A percentile compares a stretch with the other conserved stretches of the same genome.
phyloP scores from a whole-genome alignment of 306 rosid species.

The Cicer judaicum region DNA sequence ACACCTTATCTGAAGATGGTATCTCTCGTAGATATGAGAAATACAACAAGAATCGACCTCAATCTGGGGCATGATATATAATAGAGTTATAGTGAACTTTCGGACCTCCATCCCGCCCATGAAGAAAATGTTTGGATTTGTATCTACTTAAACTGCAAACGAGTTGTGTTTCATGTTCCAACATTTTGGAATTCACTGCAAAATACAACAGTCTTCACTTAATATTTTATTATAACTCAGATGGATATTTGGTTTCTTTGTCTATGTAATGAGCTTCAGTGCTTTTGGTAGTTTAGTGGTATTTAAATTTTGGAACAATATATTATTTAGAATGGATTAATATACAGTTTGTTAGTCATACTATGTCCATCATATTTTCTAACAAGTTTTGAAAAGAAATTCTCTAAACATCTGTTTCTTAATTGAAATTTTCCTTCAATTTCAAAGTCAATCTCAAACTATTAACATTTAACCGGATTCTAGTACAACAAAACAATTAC shows the following conservation, averaged over 20 bases:
- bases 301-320: constrained; percentile 25
- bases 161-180: constrained; percentile 1
- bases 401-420: background rate
- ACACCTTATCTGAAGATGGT: constrained; percentile 61
- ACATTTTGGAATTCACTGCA: constrained; percentile 27
- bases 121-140: background rate
- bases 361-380: background rate
- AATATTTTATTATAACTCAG: background rate
- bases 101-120: background rate
- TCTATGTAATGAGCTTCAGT: background rate
- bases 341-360: background rate
- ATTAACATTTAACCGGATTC: background rate
- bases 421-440: background rate
- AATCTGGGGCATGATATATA: constrained; percentile 44
- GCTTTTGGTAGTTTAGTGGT: constrained; percentile 30
- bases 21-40: constrained; percentile 59
- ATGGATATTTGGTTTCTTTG: constrained; percentile 24
- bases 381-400: constrained; percentile 19
- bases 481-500: background rate
- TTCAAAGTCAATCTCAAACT: background rate
- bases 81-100: constrained; percentile 14
- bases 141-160: background rate
- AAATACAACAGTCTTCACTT: background rate
- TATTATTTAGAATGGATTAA: constrained; percentile 9
- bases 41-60: constrained; percentile 51